Evolutionary conservation across 306 rosid species (phyloP).

Genomic region (Styphnolobium japonicum): DNA sequence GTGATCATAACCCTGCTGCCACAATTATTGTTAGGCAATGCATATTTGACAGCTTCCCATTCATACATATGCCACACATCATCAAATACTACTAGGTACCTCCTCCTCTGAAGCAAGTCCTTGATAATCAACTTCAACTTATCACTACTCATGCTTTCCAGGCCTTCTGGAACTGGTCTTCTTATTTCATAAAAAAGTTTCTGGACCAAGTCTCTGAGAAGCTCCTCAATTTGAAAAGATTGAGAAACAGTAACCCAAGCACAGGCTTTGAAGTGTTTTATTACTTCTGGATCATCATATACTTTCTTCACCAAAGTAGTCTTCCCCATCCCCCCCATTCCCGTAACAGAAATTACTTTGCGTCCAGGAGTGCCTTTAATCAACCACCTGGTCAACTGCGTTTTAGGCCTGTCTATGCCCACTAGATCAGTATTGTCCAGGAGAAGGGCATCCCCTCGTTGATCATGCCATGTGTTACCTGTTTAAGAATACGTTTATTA

Average conservation of each 20-base stretch:
- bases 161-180: conserved; percentile 38
- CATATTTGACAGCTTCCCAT: conserved; percentile 56
- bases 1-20: conserved; percentile 61
- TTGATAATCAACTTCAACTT: conserved; percentile 39
- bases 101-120: conserved; percentile 35
- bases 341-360: conserved; percentile 47
- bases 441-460: conserved; percentile 54
- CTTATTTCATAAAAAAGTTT: conserved; percentile 34
- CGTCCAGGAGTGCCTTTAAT: background rate
- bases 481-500: conserved; percentile 18
- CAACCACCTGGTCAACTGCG: conserved; percentile 33
- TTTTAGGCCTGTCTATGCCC: conserved; percentile 43
- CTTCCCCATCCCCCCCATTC: conserved; percentile 69
- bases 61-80: conserved; percentile 45
- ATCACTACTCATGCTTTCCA: conserved; percentile 34
- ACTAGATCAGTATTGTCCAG: conserved; percentile 58
- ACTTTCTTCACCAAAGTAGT: conserved; percentile 55
- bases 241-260: conserved; percentile 60
- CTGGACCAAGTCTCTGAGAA: conserved; percentile 41
- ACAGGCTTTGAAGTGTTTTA: conserved; percentile 44
- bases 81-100: conserved; percentile 58
- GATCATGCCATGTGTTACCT: conserved; percentile 44
- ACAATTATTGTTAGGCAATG: conserved; percentile 42
- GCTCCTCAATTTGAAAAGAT: conserved; percentile 35
- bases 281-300: conserved; percentile 50